Evolutionary conservation across 257 asterid genomes (phyloP).

Genomic region (Catharanthus roseus): DNA sequence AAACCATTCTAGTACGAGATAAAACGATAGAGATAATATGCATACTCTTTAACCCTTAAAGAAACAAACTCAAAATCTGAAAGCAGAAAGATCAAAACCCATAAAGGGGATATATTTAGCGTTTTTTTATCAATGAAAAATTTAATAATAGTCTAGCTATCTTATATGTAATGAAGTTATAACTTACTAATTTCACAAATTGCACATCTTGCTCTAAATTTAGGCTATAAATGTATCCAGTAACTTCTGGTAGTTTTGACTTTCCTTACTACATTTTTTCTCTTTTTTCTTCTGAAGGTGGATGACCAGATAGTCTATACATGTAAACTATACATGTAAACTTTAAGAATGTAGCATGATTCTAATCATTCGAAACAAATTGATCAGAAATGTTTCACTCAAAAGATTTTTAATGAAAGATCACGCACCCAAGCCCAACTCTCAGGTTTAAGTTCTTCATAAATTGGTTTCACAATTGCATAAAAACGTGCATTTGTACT

Average conservation of each 20-base stretch:
- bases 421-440: constrained; percentile 85
- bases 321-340: too few species aligned
- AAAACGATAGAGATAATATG: neutral
- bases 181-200: neutral
- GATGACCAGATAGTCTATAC: neutral
- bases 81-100: neutral
- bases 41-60: neutral
- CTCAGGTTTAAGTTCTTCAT: constrained; percentile 56
- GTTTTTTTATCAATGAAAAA: neutral
- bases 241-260: neutral
- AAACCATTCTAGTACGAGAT: neutral
- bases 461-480: constrained; percentile 79
- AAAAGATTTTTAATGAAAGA: constrained; percentile 3
- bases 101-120: neutral
- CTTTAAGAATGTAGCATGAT: neutral
- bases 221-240: neutral
- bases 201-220: neutral
- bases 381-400: neutral
- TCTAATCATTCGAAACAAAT: neutral
- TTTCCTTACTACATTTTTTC: neutral
- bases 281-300: neutral
- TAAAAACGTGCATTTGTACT: constrained; percentile 96
- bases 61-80: neutral
- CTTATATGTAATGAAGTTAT: neutral
- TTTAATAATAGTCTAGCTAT: neutral